These are phyloP conservation scores for Eucalyptus decipiens DNA, from an alignment of 345 rosid species.

Conservation along the genomic window DNA sequence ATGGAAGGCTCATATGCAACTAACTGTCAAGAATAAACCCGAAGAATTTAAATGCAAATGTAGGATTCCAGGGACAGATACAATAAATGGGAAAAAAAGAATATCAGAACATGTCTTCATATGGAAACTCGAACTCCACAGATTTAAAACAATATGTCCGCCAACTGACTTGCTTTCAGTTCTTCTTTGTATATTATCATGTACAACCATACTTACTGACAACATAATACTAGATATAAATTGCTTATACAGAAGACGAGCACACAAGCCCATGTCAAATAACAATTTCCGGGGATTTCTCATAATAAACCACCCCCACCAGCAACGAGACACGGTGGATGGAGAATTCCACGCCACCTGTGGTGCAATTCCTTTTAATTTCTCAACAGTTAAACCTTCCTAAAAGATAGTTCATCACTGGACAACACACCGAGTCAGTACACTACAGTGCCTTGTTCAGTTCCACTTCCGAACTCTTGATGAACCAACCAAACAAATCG, in stretches of 20 bases:
- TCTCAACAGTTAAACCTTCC: not conserved
- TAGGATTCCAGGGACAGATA: not conserved
- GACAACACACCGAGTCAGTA: not conserved
- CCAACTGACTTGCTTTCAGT: not conserved
- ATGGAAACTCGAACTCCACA: not conserved
- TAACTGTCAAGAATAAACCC: not conserved
- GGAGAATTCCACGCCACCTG: not conserved
- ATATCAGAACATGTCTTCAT: not conserved
- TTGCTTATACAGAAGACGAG: not conserved
- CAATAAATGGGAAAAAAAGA: not conserved
- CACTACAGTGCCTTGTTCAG: not conserved
- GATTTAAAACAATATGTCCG: not conserved
- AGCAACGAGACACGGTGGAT: not conserved
- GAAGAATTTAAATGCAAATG: not conserved
- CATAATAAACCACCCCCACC: not conserved
- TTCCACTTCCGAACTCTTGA: not conserved
- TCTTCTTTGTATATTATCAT: not conserved
- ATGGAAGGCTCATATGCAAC: not conserved
- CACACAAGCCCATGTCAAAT: not conserved
- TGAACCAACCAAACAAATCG: not conserved
- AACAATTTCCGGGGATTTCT: not conserved
- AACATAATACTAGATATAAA: not conserved
- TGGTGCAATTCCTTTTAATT: not conserved
- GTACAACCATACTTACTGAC: not conserved
- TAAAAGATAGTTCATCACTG: not conserved